Percentiles rank a stretch among this genome's conserved stretches.
phyloP scores from a whole-genome alignment of 108 stramenopile genomes.

The Pseudonitzschia delicatissima region DNA sequence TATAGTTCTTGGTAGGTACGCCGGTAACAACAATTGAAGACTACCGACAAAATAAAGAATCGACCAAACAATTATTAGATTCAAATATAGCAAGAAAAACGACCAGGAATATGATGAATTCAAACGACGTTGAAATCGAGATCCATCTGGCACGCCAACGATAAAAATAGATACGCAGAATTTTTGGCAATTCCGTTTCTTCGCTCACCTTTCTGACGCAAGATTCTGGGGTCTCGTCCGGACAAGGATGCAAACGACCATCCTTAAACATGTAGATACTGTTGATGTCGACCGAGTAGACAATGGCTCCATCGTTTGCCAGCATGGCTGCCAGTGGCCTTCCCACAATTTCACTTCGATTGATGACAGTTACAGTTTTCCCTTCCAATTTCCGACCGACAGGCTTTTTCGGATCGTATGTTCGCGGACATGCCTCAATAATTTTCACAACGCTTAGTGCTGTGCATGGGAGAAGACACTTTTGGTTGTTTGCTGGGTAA shows the following conservation, averaged over 20 bases:
- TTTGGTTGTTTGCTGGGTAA: slow-evolving; percentile 66
- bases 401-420: slow-evolving; percentile 61
- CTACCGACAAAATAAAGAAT: slow-evolving; percentile 10
- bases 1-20: slow-evolving; percentile 90
- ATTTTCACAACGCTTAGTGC: slow-evolving; percentile 92
- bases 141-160: background rate
- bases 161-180: background rate
- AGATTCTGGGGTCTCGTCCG: slow-evolving; percentile 78
- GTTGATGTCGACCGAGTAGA: slow-evolving; percentile 95
- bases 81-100: no score
- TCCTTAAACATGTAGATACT: slow-evolving; percentile 81
- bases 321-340: slow-evolving; percentile 96
- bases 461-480: slow-evolving; percentile 94
- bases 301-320: slow-evolving; percentile 94
- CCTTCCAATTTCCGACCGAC: slow-evolving; percentile 80
- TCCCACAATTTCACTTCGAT: slow-evolving; percentile 94
- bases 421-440: slow-evolving; percentile 75
- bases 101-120: background rate
- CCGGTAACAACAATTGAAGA: slow-evolving; percentile 91
- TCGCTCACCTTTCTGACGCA: slow-evolving; percentile 78
- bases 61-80: no score
- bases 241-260: slow-evolving; percentile 61
- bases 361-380: slow-evolving; percentile 88
- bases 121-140: background rate
- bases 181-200: background rate